Percentiles rank a stretch among this genome's conserved stretches.
Conservation (phyloP, 805 yeast species). For the Starmerella potacharoeniae region DNA sequence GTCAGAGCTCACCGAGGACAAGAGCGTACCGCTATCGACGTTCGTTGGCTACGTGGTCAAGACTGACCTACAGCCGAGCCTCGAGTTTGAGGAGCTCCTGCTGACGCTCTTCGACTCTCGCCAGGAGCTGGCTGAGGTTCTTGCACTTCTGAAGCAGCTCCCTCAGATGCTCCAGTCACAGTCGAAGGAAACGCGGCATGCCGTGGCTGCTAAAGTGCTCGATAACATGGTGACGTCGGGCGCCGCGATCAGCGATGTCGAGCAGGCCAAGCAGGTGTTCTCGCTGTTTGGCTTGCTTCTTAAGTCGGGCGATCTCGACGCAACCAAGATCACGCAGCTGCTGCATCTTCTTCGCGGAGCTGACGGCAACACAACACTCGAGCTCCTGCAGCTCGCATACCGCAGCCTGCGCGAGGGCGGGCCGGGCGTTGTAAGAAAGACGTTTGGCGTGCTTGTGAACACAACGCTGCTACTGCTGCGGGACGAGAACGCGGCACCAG, state of each 20-base stretch:
- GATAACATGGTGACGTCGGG: conserved; percentile 39
- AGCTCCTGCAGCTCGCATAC: conserved; percentile 37
- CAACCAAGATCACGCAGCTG: conserved; percentile 44
- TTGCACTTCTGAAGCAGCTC: conserved; percentile 36
- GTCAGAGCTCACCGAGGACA: background rate
- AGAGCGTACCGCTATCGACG: background rate
- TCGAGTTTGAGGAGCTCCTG: conserved; percentile 24
- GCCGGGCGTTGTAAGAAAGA: conserved; percentile 41
- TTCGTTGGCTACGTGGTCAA: conserved; percentile 4
- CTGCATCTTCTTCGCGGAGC: conserved; percentile 49
- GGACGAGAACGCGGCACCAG: background rate
- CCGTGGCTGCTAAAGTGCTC: conserved; percentile 51
- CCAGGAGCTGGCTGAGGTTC: conserved; percentile 25
- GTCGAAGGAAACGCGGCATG: conserved; percentile 40
- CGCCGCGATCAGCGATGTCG: conserved; percentile 32
- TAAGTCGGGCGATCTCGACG: conserved; percentile 28
- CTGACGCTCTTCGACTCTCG: conserved; percentile 27
- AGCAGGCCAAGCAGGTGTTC: conserved; percentile 50
- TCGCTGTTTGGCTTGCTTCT: conserved; percentile 48
- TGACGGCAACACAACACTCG: conserved; percentile 38
- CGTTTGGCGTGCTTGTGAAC: conserved; percentile 67
- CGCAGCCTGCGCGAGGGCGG: conserved; percentile 45
- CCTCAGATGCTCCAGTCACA: conserved; percentile 44
- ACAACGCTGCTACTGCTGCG: conserved; percentile 40
- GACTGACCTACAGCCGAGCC: background rate